Conservation (phyloP, 305 asterid genomes). For the Solanum chacoense region DNA sequence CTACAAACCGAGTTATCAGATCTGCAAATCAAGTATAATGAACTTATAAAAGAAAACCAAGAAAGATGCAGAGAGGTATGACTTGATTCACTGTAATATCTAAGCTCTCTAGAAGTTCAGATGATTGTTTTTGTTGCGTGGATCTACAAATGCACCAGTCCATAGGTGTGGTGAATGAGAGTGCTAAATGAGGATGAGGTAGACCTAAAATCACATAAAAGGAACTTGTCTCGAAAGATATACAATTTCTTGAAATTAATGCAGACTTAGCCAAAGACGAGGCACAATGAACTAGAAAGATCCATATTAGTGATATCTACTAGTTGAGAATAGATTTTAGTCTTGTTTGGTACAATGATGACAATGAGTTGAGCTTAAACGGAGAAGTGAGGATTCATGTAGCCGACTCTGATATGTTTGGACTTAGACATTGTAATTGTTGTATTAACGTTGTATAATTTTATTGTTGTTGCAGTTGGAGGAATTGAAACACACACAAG, state of each 20-base stretch:
- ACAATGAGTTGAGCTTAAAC: not conserved
- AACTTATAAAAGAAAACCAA: constrained; percentile 54
- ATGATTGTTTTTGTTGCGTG: not conserved
- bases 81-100: not conserved
- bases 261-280: not conserved
- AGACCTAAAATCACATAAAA: not conserved
- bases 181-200: not conserved
- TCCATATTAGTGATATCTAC: not conserved
- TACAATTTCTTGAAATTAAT: not conserved
- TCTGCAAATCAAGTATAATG: constrained; percentile 44
- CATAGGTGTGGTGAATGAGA: not conserved
- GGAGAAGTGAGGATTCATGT: not conserved
- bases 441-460: not conserved
- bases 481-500: not conserved
- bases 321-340: not conserved
- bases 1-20: constrained; percentile 64
- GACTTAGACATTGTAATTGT: not conserved
- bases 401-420: not conserved
- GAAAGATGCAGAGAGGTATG: constrained; percentile 67
- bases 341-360: not conserved
- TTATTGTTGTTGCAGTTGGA: constrained; percentile 5
- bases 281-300: not conserved
- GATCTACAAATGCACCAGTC: not conserved
- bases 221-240: not conserved
- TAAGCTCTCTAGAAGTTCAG: not conserved